A percentile compares a stretch with the other conserved stretches of the same genome.
These are phyloP conservation scores for Mortierella sp. DNA, from an alignment of 371 early-diverging fungal species.

Conservation along the genomic window DNA sequence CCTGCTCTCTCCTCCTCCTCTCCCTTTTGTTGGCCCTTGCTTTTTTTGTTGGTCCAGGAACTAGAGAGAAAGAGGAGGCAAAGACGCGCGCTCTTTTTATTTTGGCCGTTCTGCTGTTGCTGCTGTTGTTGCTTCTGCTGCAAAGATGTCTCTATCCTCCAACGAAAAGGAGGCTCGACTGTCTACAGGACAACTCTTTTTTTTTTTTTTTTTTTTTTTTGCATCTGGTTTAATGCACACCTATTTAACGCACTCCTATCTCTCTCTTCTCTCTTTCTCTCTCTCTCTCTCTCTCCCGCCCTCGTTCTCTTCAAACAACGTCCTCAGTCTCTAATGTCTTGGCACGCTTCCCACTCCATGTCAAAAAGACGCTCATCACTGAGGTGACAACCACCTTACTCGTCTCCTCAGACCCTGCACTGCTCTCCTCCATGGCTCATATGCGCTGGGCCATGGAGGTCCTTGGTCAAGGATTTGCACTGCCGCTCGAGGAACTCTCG, in stretches of 20 bases:
- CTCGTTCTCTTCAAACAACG: neutral
- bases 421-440: slow-evolving; percentile 74
- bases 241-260: too few relatives aligned
- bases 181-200: too few relatives aligned
- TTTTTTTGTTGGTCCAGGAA: neutral
- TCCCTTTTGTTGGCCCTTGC: too few relatives aligned
- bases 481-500: slow-evolving; percentile 80
- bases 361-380: slow-evolving; percentile 67
- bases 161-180: slow-evolving; percentile 6
- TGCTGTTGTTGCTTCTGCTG: neutral
- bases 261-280: slow-evolving; percentile 8
- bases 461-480: slow-evolving; percentile 81
- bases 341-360: slow-evolving; percentile 69
- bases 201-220: slow-evolving; percentile 6
- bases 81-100: too few relatives aligned
- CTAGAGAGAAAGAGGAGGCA: too few relatives aligned
- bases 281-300: neutral
- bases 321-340: slow-evolving; percentile 74
- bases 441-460: slow-evolving; percentile 89
- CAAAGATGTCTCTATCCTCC: slow-evolving; percentile 5
- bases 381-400: slow-evolving; percentile 65
- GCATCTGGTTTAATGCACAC: too few relatives aligned
- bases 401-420: slow-evolving; percentile 57
- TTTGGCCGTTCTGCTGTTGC: neutral
- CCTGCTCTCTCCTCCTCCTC: too few relatives aligned